Conservation (phyloP, 345 rosid genomes). For the Laguncularia racemosa region DNA sequence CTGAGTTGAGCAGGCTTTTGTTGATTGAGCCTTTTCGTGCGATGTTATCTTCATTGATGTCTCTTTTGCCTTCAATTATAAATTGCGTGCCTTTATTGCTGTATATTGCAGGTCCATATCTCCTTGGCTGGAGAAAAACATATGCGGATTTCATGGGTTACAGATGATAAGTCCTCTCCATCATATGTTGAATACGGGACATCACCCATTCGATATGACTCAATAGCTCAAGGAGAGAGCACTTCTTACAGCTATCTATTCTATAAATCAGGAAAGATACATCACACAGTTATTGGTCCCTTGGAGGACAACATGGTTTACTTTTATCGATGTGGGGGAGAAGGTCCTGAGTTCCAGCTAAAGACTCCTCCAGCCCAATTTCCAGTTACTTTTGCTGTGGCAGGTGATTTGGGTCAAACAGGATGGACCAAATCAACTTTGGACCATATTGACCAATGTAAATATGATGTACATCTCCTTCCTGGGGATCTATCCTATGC, state of each 20-base stretch:
- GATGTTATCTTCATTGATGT: too few species aligned
- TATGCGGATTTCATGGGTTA: constrained; percentile 77
- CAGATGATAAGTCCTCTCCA: constrained; percentile 51
- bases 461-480: constrained; percentile 70
- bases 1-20: too few species aligned
- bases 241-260: constrained; percentile 64
- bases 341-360: constrained; percentile 77
- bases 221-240: constrained; percentile 57
- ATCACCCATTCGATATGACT: constrained; percentile 52
- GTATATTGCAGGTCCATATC: constrained; percentile 42
- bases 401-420: constrained; percentile 94
- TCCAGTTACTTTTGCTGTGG: constrained; percentile 84
- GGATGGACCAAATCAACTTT: constrained; percentile 95
- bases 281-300: constrained; percentile 80
- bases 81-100: constrained; percentile 2
- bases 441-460: constrained; percentile 70
- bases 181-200: constrained; percentile 78
- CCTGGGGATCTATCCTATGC: constrained; percentile 98
- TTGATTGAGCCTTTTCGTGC: too few species aligned
- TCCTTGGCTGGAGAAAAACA: constrained; percentile 83
- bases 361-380: constrained; percentile 75
- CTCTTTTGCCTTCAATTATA: background rate
- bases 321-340: constrained; percentile 75
- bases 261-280: constrained; percentile 88
- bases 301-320: constrained; percentile 54